Percentiles rank a stretch among this genome's conserved stretches.
phyloP scores from a whole-genome alignment of 495 filamentous ascomycete species.

The Penicillium cataractarum region DNA sequence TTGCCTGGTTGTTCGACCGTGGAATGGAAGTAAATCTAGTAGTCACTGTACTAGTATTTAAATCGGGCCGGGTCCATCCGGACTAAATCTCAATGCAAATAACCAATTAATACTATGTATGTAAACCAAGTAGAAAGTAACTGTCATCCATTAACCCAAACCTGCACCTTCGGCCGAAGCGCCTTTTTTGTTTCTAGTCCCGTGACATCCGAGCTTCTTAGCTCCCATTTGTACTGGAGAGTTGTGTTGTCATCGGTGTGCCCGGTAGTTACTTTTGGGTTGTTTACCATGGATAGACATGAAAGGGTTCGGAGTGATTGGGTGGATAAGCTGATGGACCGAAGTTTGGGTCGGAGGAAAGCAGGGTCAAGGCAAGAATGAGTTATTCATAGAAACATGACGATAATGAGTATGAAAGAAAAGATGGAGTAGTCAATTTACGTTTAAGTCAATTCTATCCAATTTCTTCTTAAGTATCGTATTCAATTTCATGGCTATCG shows the following conservation, averaged over 20 bases:
- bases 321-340: neutral
- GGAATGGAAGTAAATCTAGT: neutral
- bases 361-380: neutral
- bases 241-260: neutral
- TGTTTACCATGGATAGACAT: neutral
- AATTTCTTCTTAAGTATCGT: too few relatives aligned
- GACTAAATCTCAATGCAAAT: neutral
- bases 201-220: neutral
- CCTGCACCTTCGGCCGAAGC: neutral
- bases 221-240: neutral
- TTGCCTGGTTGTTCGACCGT: neutral
- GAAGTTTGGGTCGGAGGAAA: neutral
- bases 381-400: neutral
- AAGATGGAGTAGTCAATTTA: neutral
- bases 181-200: neutral
- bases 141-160: slow-evolving; percentile 1
- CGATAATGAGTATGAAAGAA: neutral
- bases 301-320: neutral
- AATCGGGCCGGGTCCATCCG: neutral
- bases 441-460: neutral
- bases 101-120: too few relatives aligned
- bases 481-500: slow-evolving; percentile 4
- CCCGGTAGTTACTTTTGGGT: neutral
- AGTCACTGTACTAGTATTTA: neutral
- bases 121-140: neutral